A percentile compares a stretch with the other conserved stretches of the same genome.
These are phyloP conservation scores for Hanseniaspora mollemarum DNA, from an alignment of 805 yeast genomes.

Conservation along the genomic window DNA sequence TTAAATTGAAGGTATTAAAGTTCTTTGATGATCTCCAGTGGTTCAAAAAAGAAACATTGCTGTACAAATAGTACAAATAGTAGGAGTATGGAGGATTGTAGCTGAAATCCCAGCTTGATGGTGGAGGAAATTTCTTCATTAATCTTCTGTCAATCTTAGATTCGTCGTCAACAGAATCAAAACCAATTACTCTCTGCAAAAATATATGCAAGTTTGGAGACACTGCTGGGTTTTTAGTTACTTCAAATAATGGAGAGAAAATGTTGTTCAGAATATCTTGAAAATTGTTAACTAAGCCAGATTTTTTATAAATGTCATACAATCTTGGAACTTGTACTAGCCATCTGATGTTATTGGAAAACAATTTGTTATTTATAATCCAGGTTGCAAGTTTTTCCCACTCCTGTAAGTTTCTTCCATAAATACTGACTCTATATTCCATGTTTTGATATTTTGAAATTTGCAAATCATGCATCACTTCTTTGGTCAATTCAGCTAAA, in stretches of 20 bases:
- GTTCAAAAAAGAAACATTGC: conserved; percentile 77
- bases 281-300: conserved; percentile 58
- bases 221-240: conserved; percentile 65
- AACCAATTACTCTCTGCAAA: conserved; percentile 88
- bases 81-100: conserved; percentile 96
- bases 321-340: conserved; percentile 87
- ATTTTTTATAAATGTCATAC: conserved; percentile 75
- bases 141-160: conserved; percentile 78
- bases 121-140: conserved; percentile 74
- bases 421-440: conserved; percentile 87
- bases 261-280: conserved; percentile 67
- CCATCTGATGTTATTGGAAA: conserved; percentile 95
- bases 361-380: conserved; percentile 85
- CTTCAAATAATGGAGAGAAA: conserved; percentile 84
- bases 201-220: conserved; percentile 89
- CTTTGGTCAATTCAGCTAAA: conserved; percentile 85
- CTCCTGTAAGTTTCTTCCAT: conserved; percentile 80
- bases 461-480: conserved; percentile 89
- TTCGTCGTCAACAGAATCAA: conserved; percentile 97
- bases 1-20: conserved; percentile 78
- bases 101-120: conserved; percentile 64
- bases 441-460: conserved; percentile 94
- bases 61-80: conserved; percentile 77
- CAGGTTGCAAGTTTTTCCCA: conserved; percentile 94
- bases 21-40: conserved; percentile 66